Evolutionary conservation across 2,329 filamentous ascomycete species (phyloP).

Genomic region (Aureobasidium lini): DNA sequence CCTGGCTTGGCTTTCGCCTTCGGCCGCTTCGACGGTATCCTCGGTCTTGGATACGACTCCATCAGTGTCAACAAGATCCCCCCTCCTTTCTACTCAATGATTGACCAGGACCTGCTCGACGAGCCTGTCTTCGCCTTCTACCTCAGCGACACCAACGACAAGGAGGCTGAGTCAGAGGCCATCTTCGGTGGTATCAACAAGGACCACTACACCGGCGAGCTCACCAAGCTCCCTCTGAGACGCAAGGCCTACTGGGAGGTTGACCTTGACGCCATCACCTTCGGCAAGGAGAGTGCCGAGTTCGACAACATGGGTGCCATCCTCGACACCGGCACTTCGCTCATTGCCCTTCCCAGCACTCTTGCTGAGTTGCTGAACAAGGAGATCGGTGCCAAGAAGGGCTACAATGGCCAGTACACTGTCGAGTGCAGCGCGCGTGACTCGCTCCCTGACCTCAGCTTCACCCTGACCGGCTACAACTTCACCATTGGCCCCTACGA

Average conservation of each 20-base stretch:
- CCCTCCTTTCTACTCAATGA: constrained; percentile 93
- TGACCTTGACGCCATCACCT: constrained; percentile 83
- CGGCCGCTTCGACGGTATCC: constrained; percentile 91
- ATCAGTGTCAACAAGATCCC: constrained; percentile 96
- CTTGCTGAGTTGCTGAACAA: constrained; percentile 95
- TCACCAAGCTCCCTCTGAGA: constrained; percentile 88
- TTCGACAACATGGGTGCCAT: constrained; percentile 94
- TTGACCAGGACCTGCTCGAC: constrained; percentile 82
- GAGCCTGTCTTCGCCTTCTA: constrained; percentile 96
- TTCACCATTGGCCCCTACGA: constrained; percentile 84
- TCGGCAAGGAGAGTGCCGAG: constrained; percentile 78
- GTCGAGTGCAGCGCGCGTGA: constrained; percentile 82
- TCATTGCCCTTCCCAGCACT: constrained; percentile 86
- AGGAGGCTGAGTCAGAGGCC: constrained; percentile 72
- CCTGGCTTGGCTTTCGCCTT: constrained; percentile 97
- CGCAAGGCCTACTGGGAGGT: constrained; percentile 99
- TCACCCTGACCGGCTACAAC: constrained; percentile 83
- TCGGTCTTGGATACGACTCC: constrained; percentile 88
- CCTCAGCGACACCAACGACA: constrained; percentile 66
- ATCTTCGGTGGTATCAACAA: constrained; percentile 85
- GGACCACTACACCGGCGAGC: constrained; percentile 73
- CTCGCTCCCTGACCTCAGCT: constrained; percentile 81
- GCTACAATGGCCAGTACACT: constrained; percentile 92
- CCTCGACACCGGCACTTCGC: constrained; percentile 94
- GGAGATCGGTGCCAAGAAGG: constrained; percentile 97